Base-by-base conservation (phyloP, 768 basidiomycete genomes). In the Galerina marginata region DNA sequence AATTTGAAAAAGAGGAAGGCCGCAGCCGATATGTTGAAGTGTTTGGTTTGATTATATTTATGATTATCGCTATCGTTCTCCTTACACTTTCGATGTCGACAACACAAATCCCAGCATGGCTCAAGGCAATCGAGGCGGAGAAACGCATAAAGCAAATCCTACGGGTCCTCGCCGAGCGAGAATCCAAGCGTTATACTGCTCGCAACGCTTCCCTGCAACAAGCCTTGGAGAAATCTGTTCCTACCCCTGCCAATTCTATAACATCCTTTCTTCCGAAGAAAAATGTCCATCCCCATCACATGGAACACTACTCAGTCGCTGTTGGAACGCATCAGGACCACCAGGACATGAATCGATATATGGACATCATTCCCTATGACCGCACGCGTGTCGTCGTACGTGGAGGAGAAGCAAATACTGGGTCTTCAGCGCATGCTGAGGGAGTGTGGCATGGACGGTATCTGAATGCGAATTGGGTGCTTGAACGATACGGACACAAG, bases 381-480 rank as follows among this genome's bases (percentile, higher is more conserved):
- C 83, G 91, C 50, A 94, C 91, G 0, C 83, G 91, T 14, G 86
- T 93, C 33, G 69, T 84, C n/a, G 79, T 87, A 14, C 43, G 16
- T 14, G 76, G 76, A 11, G 76, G 76, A 11, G 64, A 67, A 10
- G 63, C 68, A 39, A 15, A 67, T 15, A n/a, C 33, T 16, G 45
- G 42, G 6, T 36, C 37, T 45, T 39, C 69, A 39, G 67, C 64
- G 47, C 54, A 52, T 26, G 16, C 6, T 10, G 63, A 56, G 14
- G 57, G 56, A 9, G 33, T 26, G 11, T 54, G 58, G 26, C 58
- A 67, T 16, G 82, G 82, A 11, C 75, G 83, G 49, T 96, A 95
- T 71, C 70, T 96, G 38, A 95, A 96, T 67, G 94, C 90, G 12
- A 92, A 84, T 67, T 95, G 93, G 90, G 87, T 95, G n/a, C 78